Evolutionary conservation across 306 rosid genomes (phyloP).

Genomic region (Quercus parvula): DNA sequence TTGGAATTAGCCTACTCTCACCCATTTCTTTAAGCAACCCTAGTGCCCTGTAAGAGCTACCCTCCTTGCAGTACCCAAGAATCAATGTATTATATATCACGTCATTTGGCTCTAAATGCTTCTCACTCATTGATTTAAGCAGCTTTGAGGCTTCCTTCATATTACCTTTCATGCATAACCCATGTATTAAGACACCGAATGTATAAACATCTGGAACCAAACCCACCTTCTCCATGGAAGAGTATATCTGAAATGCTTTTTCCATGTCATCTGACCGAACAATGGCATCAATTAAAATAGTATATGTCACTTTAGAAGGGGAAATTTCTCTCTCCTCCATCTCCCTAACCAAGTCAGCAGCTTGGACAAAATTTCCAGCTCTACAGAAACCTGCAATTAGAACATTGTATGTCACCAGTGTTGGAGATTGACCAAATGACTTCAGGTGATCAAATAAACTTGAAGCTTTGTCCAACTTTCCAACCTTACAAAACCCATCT

Average conservation of each 20-base stretch:
- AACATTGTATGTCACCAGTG: slow-evolving; percentile 66
- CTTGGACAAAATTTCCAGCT: slow-evolving; percentile 43
- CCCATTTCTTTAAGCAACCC: slow-evolving; percentile 72
- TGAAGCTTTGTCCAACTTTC: slow-evolving; percentile 56
- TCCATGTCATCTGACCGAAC: slow-evolving; percentile 42
- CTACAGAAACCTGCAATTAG: slow-evolving; percentile 54
- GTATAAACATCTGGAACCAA: slow-evolving; percentile 58
- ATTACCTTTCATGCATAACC: slow-evolving; percentile 55
- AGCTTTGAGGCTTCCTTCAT: slow-evolving; percentile 71
- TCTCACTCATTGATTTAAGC: slow-evolving; percentile 51
- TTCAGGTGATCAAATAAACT: slow-evolving; percentile 56
- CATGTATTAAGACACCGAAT: slow-evolving; percentile 66
- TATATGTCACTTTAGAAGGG: slow-evolving; percentile 78
- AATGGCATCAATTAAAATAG: slow-evolving; percentile 57
- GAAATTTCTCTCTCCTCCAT: slow-evolving; percentile 63
- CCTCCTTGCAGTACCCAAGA: slow-evolving; percentile 68
- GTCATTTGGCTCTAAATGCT: slow-evolving; percentile 50
- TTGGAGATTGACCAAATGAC: slow-evolving; percentile 55
- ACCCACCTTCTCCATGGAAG: slow-evolving; percentile 70
- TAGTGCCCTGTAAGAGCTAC: slow-evolving; percentile 68
- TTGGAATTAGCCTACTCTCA: slow-evolving; percentile 59
- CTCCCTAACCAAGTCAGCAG: slow-evolving; percentile 52
- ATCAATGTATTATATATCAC: slow-evolving; percentile 65
- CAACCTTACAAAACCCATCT: slow-evolving; percentile 58
- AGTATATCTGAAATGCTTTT: slow-evolving; percentile 51